Conservation (phyloP, 768 basidiomycete species). For the Melanogaster broomeanus region DNA sequence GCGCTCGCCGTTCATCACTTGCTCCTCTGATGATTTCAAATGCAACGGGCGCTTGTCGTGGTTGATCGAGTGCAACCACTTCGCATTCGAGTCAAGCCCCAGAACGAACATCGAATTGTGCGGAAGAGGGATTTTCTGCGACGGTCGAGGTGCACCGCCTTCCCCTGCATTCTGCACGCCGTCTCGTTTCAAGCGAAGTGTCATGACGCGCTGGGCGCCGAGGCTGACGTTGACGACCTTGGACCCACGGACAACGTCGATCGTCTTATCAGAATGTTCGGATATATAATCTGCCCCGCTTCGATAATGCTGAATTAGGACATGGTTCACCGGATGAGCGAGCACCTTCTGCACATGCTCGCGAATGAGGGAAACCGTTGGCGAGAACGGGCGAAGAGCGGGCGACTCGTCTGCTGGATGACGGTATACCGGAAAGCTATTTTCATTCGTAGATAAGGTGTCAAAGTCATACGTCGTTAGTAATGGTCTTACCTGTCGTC, state of each 20-base stretch:
- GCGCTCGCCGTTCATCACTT: slow-evolving; percentile 55
- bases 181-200: slow-evolving; percentile 66
- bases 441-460: neutral
- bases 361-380: slow-evolving; percentile 67
- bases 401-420: slow-evolving; percentile 83
- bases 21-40: slow-evolving; percentile 58
- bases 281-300: slow-evolving; percentile 81
- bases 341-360: slow-evolving; percentile 59
- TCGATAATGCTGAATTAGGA: slow-evolving; percentile 81
- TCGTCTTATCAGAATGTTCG: slow-evolving; percentile 85
- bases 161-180: slow-evolving; percentile 19
- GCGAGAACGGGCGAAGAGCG: slow-evolving; percentile 63
- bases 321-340: slow-evolving; percentile 76
- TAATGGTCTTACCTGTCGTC: slow-evolving; percentile 48
- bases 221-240: slow-evolving; percentile 81
- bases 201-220: slow-evolving; percentile 78
- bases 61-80: slow-evolving; percentile 77
- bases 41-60: slow-evolving; percentile 67
- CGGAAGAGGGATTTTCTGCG: slow-evolving; percentile 71
- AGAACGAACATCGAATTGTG: slow-evolving; percentile 85
- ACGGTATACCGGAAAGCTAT: slow-evolving; percentile 76
- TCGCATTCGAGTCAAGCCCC: slow-evolving; percentile 69
- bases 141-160: slow-evolving; percentile 33
- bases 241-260: slow-evolving; percentile 74
- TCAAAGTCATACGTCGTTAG: slow-evolving; percentile 1